These are phyloP conservation scores for Alternaria brassicicola DNA, from an alignment of 2,329 filamentous ascomycete species.

Conservation along the genomic window DNA sequence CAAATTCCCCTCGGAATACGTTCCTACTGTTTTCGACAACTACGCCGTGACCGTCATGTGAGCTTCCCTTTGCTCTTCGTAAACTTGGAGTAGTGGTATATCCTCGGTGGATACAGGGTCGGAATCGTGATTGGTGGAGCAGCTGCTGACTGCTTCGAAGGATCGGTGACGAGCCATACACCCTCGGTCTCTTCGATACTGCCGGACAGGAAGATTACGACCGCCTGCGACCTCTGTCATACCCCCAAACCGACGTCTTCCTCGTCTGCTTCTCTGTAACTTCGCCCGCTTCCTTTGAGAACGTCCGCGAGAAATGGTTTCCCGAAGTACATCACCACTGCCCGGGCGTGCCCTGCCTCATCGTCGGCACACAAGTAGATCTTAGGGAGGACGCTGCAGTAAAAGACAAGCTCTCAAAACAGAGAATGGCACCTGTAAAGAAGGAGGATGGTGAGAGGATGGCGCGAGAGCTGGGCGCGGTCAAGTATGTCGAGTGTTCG, in stretches of 20 bases:
- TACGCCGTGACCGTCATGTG: slow-evolving; percentile 99
- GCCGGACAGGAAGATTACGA: slow-evolving; percentile 99
- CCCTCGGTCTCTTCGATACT: slow-evolving; percentile 95
- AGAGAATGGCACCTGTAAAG: slow-evolving; percentile 92
- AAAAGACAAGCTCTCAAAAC: slow-evolving; percentile 87
- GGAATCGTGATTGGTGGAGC: slow-evolving; percentile 8
- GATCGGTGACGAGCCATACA: slow-evolving; percentile 99
- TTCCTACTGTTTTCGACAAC: slow-evolving; percentile 99
- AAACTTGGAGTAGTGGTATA: neutral
- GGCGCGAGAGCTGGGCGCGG: slow-evolving; percentile 95
- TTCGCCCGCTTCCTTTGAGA: slow-evolving; percentile 96
- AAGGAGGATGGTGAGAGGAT: slow-evolving; percentile 94
- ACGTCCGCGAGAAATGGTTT: slow-evolving; percentile 99
- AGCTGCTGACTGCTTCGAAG: slow-evolving; percentile 57
- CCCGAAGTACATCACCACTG: slow-evolving; percentile 99
- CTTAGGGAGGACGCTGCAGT: slow-evolving; percentile 87
- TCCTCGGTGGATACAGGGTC: neutral
- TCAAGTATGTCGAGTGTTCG: slow-evolving; percentile 99
- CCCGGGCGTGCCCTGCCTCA: slow-evolving; percentile 94
- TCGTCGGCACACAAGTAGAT: slow-evolving; percentile 97
- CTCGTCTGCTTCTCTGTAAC: slow-evolving; percentile 99
- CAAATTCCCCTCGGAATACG: slow-evolving; percentile 99
- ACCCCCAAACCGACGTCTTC: slow-evolving; percentile 98
- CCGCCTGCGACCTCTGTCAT: slow-evolving; percentile 91
- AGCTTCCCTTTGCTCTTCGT: slow-evolving; percentile 50